Evolutionary conservation across 2,329 filamentous ascomycete species (phyloP).

Genomic region (Apiospora marii): DNA sequence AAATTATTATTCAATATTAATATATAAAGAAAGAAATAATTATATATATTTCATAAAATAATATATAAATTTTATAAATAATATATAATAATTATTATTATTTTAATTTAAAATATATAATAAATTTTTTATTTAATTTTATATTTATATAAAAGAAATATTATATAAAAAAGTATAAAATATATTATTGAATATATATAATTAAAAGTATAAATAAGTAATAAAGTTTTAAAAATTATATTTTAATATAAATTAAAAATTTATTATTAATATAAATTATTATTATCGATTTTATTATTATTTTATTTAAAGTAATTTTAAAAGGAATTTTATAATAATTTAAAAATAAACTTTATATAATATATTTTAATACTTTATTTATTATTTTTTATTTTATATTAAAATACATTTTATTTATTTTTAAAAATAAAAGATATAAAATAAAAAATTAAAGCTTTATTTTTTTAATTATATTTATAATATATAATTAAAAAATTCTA

Average conservation of each 20-base stretch:
- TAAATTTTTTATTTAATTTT: too few relatives aligned
- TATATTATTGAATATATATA: neutral
- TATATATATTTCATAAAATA: too few relatives aligned
- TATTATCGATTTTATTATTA: too few relatives aligned
- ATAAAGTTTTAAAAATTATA: neutral
- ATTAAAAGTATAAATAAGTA: neutral
- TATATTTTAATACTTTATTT: neutral
- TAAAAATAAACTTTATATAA: neutral
- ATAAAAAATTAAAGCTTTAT: too few relatives aligned
- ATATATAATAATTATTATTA: too few relatives aligned
- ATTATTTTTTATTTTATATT: neutral
- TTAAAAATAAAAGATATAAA: neutral
- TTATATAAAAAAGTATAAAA: too few relatives aligned
- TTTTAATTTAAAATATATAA: too few relatives aligned
- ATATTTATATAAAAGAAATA: too few relatives aligned
- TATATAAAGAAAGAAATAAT: too few relatives aligned
- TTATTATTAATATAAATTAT: too few relatives aligned
- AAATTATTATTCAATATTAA: too few relatives aligned
- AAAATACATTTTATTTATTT: neutral
- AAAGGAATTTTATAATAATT: neutral
- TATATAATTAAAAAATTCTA: neutral
- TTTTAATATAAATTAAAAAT: neutral
- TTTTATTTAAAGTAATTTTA: neutral
- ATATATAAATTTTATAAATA: too few relatives aligned
- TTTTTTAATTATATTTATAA: neutral